Evolutionary conservation across 106 monocot genomes (phyloP).

Genomic region (Dactylorhiza incarnata): DNA sequence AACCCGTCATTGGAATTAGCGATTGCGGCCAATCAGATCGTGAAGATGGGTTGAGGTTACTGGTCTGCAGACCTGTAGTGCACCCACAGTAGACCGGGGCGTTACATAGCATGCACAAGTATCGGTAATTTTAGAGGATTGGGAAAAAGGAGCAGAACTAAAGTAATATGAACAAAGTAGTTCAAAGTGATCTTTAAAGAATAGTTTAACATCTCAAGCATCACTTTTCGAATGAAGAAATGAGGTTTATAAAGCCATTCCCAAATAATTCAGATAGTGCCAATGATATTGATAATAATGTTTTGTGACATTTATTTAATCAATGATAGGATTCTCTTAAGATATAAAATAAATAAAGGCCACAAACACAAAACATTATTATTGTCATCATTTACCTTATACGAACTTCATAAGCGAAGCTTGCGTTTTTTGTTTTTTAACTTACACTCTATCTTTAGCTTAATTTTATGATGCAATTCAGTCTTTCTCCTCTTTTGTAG

Average conservation of each 20-base stretch:
- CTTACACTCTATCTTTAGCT: neutral
- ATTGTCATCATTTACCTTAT: neutral
- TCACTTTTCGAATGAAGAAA: neutral
- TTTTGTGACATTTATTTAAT: neutral
- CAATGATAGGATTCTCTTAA: too few relatives aligned
- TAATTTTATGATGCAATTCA: neutral
- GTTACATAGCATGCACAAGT: too few relatives aligned
- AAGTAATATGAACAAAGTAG: neutral
- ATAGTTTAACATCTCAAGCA: neutral
- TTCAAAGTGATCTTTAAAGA: neutral
- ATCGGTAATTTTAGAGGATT: neutral
- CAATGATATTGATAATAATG: neutral
- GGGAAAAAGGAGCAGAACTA: neutral
- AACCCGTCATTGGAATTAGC: too few relatives aligned
- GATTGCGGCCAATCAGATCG: too few relatives aligned
- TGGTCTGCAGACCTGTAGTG: too few relatives aligned
- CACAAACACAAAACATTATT: too few relatives aligned
- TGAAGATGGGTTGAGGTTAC: too few relatives aligned
- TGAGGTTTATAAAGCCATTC: neutral
- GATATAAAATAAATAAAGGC: too few relatives aligned
- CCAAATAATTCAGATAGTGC: neutral
- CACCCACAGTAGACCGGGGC: too few relatives aligned
- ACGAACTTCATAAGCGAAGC: neutral
- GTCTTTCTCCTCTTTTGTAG: neutral
- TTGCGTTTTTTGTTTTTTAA: neutral